These are phyloP conservation scores for Pichia sp. DNA, from an alignment of 1,139 yeast genomes.

Conservation along the genomic window DNA sequence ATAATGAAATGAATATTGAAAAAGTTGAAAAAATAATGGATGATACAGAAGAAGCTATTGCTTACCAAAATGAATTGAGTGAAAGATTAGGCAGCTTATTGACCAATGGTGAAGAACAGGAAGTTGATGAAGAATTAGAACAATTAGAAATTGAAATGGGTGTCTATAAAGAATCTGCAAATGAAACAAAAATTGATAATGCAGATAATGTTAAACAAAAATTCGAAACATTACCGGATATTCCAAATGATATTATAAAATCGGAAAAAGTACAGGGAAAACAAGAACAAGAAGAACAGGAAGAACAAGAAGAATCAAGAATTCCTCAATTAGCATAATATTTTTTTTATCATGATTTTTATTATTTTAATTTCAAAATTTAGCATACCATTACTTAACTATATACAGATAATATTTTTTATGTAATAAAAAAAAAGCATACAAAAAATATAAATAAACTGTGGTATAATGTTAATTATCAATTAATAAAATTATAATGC, in stretches of 20 bases:
- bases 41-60: constrained; percentile 73
- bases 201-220: constrained; percentile 1
- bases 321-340: constrained; percentile 5
- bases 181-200: not conserved
- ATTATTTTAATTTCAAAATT: too few relatives aligned
- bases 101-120: constrained; percentile 53
- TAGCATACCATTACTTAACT: too few relatives aligned
- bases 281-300: constrained; percentile 21
- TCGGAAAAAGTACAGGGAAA: constrained; percentile 5
- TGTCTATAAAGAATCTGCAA: not conserved
- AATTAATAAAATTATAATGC: constrained; percentile 2
- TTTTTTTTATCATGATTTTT: too few relatives aligned
- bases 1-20: constrained; percentile 70
- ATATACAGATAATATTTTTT: too few relatives aligned
- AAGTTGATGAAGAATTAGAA: constrained; percentile 60
- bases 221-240: constrained; percentile 17
- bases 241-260: constrained; percentile 29
- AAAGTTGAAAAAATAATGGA: constrained; percentile 80
- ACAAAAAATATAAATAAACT: too few relatives aligned
- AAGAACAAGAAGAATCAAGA: constrained; percentile 13
- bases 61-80: constrained; percentile 60
- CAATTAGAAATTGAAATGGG: constrained; percentile 41
- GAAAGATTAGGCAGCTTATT: constrained; percentile 40
- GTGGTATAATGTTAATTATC: not conserved
- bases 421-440: too few relatives aligned